Conservation (phyloP, 2,329 filamentous ascomycete species). For the Trichoderma sp. region DNA sequence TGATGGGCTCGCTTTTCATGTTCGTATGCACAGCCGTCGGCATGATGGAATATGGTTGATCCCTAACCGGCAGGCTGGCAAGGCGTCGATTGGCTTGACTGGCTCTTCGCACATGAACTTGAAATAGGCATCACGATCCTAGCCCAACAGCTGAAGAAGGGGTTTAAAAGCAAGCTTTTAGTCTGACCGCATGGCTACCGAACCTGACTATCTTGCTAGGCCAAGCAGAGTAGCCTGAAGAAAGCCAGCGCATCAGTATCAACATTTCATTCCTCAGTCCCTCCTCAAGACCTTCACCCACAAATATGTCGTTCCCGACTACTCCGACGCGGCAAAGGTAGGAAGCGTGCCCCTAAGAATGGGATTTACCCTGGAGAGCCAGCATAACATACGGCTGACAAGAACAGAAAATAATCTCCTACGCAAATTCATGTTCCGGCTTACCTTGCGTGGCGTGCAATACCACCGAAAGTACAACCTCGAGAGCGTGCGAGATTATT, state of each 20-base stretch:
- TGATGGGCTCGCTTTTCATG: background rate
- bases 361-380: background rate
- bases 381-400: background rate
- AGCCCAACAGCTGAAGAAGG: background rate
- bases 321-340: background rate
- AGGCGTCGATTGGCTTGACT: background rate
- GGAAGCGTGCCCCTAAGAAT: background rate
- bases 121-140: background rate
- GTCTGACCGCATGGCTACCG: background rate
- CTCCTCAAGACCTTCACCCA: slow-evolving; percentile 7
- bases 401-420: background rate
- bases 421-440: slow-evolving; percentile 4
- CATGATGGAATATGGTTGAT: background rate
- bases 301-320: background rate
- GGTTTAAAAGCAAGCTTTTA: background rate
- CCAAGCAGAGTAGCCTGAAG: background rate
- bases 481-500: background rate
- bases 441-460: background rate
- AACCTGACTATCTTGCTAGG: background rate
- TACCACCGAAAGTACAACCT: background rate
- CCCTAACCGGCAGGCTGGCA: background rate
- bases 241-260: background rate
- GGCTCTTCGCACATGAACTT: background rate
- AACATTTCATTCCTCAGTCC: slow-evolving; percentile 13
- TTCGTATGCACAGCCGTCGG: background rate